Evolutionary conservation across 1,284 basidiomycete species (phyloP), one percentile per base, ranked within the genome.

Genomic region (Ceratobasidium sp.): DNA sequence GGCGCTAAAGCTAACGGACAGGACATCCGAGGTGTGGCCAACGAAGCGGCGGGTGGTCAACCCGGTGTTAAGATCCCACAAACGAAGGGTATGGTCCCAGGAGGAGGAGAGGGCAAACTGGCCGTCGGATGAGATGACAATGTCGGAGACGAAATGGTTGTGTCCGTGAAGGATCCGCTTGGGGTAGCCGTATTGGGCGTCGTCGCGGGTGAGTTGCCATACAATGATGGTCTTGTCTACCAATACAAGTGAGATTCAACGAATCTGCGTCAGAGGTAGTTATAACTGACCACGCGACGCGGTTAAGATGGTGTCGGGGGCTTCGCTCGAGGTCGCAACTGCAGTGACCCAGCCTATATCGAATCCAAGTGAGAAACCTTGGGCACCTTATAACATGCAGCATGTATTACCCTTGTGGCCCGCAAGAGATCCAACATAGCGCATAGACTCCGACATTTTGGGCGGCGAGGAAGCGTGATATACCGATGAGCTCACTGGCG

Each of bases 121-220:
- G 85, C 97, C 97, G 87, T 99, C 97, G 81, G 97, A 98, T 80
- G 96, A 97, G 87, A 98, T 96, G 84, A 98, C 97, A 83, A 99
- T 95, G 87, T 99, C 98, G 76, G 98, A 99, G 81, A 99, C 98
- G 86, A 99, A 99, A 91, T 99, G 97, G 90, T 99, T 99, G 91
- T 99, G 98, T 82, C 98, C 98, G 87, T 96, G 94, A 82, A 99
- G 93, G 86, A 99, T 96, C 85, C 94, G 94, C 90, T 99, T 99
- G 82, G 97, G 96, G 90, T 93, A 97, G 78, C 97, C 97, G 86
- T 96, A 97, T 68, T 85, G 84, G 77, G 91, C 89, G 81, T 99
- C 97, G 83, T 98, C 96, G 82, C 98, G 96, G 83, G 97, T 97
- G 84, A 99, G 90, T 87, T 97, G 94, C 98, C 98, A 99, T 86